These are phyloP conservation scores for Borealophlyctis nickersoniae DNA, from an alignment of 192 early-diverging fungal genomes.

Conservation along the genomic window DNA sequence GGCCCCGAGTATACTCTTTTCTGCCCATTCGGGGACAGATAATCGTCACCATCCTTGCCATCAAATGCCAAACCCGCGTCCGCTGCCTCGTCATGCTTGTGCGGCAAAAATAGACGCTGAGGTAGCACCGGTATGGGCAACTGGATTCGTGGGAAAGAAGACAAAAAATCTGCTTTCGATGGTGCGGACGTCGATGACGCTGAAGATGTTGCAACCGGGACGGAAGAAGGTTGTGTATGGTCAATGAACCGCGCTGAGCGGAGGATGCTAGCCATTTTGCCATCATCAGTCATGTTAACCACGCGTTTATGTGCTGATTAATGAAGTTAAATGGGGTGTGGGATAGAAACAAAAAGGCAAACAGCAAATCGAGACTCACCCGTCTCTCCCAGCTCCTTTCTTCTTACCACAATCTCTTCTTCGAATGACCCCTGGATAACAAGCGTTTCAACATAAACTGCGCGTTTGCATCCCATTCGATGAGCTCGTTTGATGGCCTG, in stretches of 20 bases:
- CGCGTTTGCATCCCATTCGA: slow-evolving; percentile 66
- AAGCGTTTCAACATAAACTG: slow-evolving; percentile 60
- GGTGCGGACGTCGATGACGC: no score
- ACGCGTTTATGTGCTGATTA: neutral
- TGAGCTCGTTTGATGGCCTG: slow-evolving; percentile 88
- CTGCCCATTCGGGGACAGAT: no score
- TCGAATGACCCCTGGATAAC: slow-evolving; percentile 55
- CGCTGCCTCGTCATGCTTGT: no score
- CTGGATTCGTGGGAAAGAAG: no score
- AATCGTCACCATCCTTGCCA: no score
- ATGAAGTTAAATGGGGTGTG: neutral
- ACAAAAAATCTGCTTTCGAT: no score
- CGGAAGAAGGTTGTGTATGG: neutral
- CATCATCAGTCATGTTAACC: slow-evolving; percentile 7
- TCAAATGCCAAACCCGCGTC: no score
- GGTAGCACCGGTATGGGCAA: no score
- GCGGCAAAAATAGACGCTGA: no score
- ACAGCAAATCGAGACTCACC: neutral
- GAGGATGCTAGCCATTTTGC: slow-evolving; percentile 14
- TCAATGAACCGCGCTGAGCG: neutral
- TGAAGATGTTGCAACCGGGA: no score
- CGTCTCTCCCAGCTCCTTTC: slow-evolving; percentile 10
- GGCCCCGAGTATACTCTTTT: no score
- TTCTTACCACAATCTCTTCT: slow-evolving; percentile 36
- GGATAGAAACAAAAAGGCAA: neutral